A percentile compares a stretch with the other conserved stretches of the same genome.
Conservation (phyloP, 2,329 filamentous ascomycete species). For the Colletotrichum aenigma region DNA sequence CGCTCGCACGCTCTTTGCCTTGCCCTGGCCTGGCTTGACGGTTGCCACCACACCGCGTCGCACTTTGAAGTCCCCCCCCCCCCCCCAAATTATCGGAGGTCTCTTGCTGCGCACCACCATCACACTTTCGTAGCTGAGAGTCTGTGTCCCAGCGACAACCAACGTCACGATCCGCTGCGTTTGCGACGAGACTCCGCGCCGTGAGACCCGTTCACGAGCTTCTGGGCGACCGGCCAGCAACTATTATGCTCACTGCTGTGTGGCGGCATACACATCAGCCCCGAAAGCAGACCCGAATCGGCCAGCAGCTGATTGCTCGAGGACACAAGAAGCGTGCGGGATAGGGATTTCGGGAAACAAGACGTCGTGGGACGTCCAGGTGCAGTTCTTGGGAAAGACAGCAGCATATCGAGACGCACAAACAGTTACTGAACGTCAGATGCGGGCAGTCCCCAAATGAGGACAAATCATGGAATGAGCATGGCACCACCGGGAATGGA, state of each 20-base stretch:
- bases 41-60: slow-evolving; percentile 2
- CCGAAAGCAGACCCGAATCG: not conserved
- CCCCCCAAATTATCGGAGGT: not conserved
- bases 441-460: slow-evolving; percentile 30
- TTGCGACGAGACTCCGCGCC: not conserved
- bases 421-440: not conserved
- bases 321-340: not conserved
- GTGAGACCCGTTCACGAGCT: not conserved
- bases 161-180: not conserved
- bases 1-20: not conserved
- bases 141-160: not conserved
- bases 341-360: slow-evolving; percentile 5
- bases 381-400: not conserved
- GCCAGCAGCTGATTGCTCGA: not conserved
- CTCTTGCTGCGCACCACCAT: not conserved
- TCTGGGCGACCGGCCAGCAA: not conserved
- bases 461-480: slow-evolving; percentile 49
- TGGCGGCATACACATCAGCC: slow-evolving; percentile 2
- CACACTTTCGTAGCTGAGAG: not conserved
- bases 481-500: slow-evolving; percentile 51
- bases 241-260: slow-evolving; percentile 13
- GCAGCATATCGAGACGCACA: not conserved
- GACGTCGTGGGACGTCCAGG: slow-evolving; percentile 12
- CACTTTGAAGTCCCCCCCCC: not conserved
- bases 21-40: not conserved